These are phyloP conservation scores for Isabelozyma heimii DNA, from an alignment of 805 yeast genomes.

Conservation along the genomic window DNA sequence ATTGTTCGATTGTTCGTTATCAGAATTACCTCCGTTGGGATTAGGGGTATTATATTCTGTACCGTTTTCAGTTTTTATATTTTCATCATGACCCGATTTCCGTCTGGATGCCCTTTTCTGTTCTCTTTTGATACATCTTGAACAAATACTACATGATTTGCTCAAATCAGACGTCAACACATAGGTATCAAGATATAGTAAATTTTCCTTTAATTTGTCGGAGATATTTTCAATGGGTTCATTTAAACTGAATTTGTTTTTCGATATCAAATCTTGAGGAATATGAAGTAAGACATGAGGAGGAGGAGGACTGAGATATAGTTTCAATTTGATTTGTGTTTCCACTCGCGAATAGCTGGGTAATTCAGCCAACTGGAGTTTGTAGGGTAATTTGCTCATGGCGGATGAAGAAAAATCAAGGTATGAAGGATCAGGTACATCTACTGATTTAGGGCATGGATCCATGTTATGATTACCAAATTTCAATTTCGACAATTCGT, in stretches of 20 bases:
- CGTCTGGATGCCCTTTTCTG: constrained; percentile 91
- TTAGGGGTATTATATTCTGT: constrained; percentile 1
- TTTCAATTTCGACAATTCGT: constrained; percentile 49
- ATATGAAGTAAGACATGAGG: constrained; percentile 69
- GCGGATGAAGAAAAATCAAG: constrained; percentile 37
- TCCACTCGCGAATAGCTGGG: constrained; percentile 90
- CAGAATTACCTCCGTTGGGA: not conserved
- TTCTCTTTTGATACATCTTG: constrained; percentile 88
- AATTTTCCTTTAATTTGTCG: constrained; percentile 43
- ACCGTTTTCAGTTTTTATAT: constrained; percentile 7
- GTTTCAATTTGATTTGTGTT: constrained; percentile 82
- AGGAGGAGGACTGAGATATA: constrained; percentile 75
- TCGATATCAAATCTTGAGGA: constrained; percentile 85
- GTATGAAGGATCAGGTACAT: constrained; percentile 29
- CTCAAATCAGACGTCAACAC: constrained; percentile 59
- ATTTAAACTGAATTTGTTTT: constrained; percentile 73
- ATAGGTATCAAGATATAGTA: constrained; percentile 72
- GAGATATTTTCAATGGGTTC: constrained; percentile 46
- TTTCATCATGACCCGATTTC: constrained; percentile 48
- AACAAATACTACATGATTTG: constrained; percentile 70
- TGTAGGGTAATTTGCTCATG: constrained; percentile 44
- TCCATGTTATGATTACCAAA: constrained; percentile 47
- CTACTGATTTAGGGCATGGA: constrained; percentile 31
- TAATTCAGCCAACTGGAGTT: constrained; percentile 54
- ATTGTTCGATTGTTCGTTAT: constrained; percentile 3